Conservation (phyloP, 177 flowering plant genomes). For the Vitis hybrid region DNA sequence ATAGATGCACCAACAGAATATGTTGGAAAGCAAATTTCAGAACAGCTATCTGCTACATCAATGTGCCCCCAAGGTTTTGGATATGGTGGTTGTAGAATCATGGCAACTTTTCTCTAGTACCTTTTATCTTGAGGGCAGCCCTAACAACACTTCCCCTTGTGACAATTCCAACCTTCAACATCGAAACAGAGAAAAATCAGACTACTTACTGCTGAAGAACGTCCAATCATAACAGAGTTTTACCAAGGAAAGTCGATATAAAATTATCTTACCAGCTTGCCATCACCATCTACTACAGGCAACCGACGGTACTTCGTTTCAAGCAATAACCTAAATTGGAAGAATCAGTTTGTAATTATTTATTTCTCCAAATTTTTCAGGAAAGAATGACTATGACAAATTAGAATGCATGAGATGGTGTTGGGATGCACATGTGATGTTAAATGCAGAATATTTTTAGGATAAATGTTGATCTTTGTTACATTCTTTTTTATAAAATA, state of each 20-base stretch:
- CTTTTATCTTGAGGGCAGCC: slow-evolving; percentile 58
- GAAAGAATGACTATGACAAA: not conserved
- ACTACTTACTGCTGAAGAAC: not conserved
- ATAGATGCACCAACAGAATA: too few relatives aligned
- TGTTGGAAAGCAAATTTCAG: not conserved
- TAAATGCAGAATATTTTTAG: not conserved
- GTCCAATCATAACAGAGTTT: not conserved
- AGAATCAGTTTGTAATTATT: not conserved
- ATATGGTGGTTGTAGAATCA: not conserved
- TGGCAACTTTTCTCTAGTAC: slow-evolving; percentile 15
- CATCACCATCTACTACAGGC: slow-evolving; percentile 57
- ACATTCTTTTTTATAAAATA: too few relatives aligned
- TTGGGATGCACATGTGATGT: not conserved
- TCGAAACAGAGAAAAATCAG: slow-evolving; percentile 8
- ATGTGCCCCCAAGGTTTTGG: not conserved
- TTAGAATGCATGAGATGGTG: not conserved
- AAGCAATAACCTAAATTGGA: slow-evolving; percentile 48
- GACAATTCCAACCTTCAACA: slow-evolving; percentile 50
- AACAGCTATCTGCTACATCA: slow-evolving; percentile 4
- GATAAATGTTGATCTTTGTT: too few relatives aligned
- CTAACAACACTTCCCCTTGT: slow-evolving; percentile 59
- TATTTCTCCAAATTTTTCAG: not conserved
- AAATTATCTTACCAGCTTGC: slow-evolving; percentile 48
- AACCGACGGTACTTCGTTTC: slow-evolving; percentile 53
- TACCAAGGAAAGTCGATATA: not conserved